Evolutionary conservation across 2,329 filamentous ascomycete genomes (phyloP).

Genomic region (Phialocephala sp.): DNA sequence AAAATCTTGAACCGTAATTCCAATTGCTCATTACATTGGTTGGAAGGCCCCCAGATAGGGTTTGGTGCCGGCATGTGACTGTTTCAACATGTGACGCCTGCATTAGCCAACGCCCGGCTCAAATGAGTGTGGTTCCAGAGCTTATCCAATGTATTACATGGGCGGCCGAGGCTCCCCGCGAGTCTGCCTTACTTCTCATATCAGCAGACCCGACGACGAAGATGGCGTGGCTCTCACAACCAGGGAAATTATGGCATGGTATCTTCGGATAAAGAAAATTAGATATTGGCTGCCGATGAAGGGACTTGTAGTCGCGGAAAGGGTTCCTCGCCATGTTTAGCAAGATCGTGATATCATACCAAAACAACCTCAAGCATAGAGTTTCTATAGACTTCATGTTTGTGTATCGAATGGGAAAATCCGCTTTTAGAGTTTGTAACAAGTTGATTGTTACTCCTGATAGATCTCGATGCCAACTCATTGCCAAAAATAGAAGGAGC

Average conservation of each 20-base stretch:
- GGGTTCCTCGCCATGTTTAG: neutral
- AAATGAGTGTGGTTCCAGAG: neutral
- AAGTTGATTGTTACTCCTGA: neutral
- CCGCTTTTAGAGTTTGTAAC: neutral
- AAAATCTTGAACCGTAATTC: too few relatives aligned
- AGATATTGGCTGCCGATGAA: neutral
- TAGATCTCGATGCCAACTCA: neutral
- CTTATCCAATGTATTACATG: neutral
- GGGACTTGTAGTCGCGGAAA: neutral
- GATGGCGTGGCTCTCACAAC: neutral
- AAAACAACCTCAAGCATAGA: slow-evolving; percentile 2
- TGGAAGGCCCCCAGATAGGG: neutral
- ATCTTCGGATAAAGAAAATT: neutral
- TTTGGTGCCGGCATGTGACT: neutral
- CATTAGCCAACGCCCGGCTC: neutral
- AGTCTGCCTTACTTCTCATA: neutral
- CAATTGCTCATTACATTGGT: neutral
- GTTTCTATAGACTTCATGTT: neutral
- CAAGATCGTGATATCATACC: neutral
- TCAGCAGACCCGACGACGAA: neutral
- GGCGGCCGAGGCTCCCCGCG: too few relatives aligned
- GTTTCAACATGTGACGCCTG: neutral
- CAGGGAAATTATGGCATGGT: neutral
- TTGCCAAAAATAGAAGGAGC: neutral
- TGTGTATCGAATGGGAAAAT: neutral